A percentile compares a stretch with the other conserved stretches of the same genome.
phyloP scores from a whole-genome alignment of 495 filamentous ascomycete genomes.

The Pyronema domesticum region DNA sequence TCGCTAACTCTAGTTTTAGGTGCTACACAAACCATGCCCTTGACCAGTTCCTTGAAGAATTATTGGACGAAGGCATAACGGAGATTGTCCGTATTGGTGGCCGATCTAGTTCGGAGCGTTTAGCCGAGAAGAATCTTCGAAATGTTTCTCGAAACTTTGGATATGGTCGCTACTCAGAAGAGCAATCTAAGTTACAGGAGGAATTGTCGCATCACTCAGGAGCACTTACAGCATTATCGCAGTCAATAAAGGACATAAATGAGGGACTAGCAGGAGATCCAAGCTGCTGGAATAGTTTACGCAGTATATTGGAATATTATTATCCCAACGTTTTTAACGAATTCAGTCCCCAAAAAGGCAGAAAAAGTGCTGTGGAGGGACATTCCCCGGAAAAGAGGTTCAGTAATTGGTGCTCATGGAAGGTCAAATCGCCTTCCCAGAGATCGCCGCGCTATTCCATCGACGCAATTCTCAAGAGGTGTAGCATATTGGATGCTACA shows the following conservation, averaged over 20 bases:
- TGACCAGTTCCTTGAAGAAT: conserved; percentile 53
- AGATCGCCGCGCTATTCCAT: background rate
- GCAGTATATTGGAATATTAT: background rate
- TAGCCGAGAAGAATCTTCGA: background rate
- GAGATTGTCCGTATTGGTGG: conserved; percentile 56
- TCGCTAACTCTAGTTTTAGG: conserved; percentile 4
- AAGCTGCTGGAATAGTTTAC: background rate
- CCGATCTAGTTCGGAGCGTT: conserved; percentile 40
- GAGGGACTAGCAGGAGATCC: background rate
- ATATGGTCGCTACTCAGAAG: background rate
- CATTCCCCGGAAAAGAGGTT: background rate
- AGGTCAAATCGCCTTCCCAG: background rate
- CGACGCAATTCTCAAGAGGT: background rate
- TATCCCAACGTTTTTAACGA: background rate
- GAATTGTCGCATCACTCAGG: background rate
- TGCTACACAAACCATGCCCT: conserved; percentile 60
- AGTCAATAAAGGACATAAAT: background rate
- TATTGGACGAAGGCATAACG: conserved; percentile 32
- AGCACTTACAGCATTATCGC: background rate
- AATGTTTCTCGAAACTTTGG: background rate
- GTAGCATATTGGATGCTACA: background rate
- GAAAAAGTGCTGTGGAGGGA: background rate
- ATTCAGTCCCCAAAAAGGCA: background rate
- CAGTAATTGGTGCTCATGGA: background rate
- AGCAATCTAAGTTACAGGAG: too few species aligned